Conservation (phyloP, 768 basidiomycete species). For the Daedalea quercina region DNA sequence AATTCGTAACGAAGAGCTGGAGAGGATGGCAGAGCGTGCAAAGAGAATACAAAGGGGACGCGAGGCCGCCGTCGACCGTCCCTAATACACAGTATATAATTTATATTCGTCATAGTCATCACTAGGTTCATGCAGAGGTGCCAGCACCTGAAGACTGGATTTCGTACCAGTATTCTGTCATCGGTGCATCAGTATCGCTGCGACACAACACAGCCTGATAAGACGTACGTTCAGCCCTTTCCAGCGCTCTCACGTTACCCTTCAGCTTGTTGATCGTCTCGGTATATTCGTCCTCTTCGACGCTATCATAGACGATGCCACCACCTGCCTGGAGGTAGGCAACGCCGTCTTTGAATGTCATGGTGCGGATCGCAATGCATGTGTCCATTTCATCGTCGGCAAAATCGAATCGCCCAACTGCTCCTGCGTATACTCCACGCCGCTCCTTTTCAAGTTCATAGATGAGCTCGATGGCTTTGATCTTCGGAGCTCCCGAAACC, state of each 20-base stretch:
- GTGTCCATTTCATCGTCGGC: slow-evolving; percentile 94
- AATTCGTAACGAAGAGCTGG: slow-evolving; percentile 29
- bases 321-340: slow-evolving; percentile 95
- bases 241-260: slow-evolving; percentile 80
- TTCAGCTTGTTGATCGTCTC: slow-evolving; percentile 95
- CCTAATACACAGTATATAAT: slow-evolving; percentile 4
- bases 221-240: slow-evolving; percentile 79
- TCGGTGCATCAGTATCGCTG: slow-evolving; percentile 14
- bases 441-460: slow-evolving; percentile 81
- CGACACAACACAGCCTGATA: neutral
- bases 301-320: slow-evolving; percentile 94
- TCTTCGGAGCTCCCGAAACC: slow-evolving; percentile 97
- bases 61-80: neutral
- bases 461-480: slow-evolving; percentile 94
- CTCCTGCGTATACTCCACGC: slow-evolving; percentile 93
- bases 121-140: neutral
- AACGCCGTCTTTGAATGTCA: slow-evolving; percentile 90
- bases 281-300: slow-evolving; percentile 94
- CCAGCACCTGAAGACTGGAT: slow-evolving; percentile 35
- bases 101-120: neutral
- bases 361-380: slow-evolving; percentile 97
- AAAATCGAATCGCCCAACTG: slow-evolving; percentile 97
- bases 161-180: slow-evolving; percentile 63
- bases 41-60: slow-evolving; percentile 1
- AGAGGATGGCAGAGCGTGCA: neutral